Conservation (phyloP, 2,329 filamentous ascomycete genomes). For the Claviceps monticola region DNA sequence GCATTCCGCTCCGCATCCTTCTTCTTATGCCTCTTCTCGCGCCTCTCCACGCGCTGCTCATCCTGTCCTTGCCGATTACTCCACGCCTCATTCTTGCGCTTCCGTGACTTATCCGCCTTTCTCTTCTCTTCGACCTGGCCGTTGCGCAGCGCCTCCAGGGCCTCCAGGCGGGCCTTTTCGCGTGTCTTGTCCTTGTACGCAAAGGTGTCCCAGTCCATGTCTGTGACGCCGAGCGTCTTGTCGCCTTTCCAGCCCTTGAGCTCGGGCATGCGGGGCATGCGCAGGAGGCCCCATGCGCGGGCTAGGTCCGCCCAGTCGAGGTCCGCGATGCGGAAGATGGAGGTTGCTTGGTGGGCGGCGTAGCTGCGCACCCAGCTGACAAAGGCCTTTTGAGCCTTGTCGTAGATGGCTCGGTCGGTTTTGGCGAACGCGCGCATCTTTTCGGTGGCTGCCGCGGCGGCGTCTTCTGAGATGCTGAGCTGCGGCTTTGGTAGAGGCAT, state of each 20-base stretch:
- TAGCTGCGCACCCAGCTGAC: constrained; percentile 90
- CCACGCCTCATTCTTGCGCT: constrained; percentile 56
- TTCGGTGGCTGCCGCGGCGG: constrained; percentile 43
- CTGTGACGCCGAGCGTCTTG: constrained; percentile 44
- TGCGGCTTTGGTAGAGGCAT: constrained; percentile 42
- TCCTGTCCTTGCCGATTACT: constrained; percentile 56
- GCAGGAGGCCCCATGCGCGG: constrained; percentile 71
- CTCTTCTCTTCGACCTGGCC: constrained; percentile 23
- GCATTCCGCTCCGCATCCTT: constrained; percentile 49
- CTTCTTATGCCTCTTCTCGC: constrained; percentile 50
- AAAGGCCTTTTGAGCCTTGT: constrained; percentile 83
- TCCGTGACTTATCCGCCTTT: constrained; percentile 33
- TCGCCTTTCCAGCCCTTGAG: constrained; percentile 60
- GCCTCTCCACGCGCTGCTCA: constrained; percentile 44
- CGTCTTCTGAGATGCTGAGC: constrained; percentile 43
- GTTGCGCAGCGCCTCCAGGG: constrained; percentile 35
- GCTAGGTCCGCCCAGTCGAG: constrained; percentile 77
- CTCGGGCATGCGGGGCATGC: constrained; percentile 89
- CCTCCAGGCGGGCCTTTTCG: constrained; percentile 49
- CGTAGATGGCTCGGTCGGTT: constrained; percentile 48
- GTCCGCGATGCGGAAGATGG: constrained; percentile 74
- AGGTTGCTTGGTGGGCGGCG: constrained; percentile 76
- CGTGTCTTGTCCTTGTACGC: constrained; percentile 59
- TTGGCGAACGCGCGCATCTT: constrained; percentile 46
- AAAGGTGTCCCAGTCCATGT: constrained; percentile 53